Base-by-base conservation (phyloP, 306 rosid genomes). In the Leucaena leucocephala region DNA sequence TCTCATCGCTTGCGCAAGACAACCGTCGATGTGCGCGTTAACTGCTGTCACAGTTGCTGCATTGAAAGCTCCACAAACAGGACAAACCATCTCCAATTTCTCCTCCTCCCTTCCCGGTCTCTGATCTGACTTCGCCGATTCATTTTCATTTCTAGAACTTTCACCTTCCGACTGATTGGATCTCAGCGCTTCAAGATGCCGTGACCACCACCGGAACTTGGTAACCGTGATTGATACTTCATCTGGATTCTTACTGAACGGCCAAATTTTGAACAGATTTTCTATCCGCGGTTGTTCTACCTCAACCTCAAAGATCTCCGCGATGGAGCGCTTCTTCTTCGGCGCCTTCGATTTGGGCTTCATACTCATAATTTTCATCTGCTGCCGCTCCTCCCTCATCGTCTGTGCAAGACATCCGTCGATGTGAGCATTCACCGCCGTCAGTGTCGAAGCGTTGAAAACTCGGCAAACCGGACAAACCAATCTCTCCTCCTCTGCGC, bases 241-340 rank as follows among this genome's bases (percentile, higher is more conserved):
- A 9, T 85, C 84, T 3, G 59, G 75, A 3, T 62, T 50, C 15
- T 54, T 40, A 7, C 43, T 63, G 9, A 80, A 68, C 58, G 80
- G 87, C 79, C 79, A 85, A 17, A 65, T 17, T 69, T 85, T 82
- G 72, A 82, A 15, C 16, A 71, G 61, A 8, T 70, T 75, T 40
- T 78, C 73, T 15, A 77, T 71, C 68, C n/a, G 75, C 14, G 58
- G 78, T n/a, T 76, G 49, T 34, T 52, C 62, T 12, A 58, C 71
- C 50, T 82, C 50, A 0, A 66, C 75, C 68, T 79, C 93, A 63
- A 92, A 94, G 74, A 94, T 94, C 84, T 95, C 98, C 0, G 97
- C 90, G 9, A 95, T 92, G 0, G 98, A 95, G 40, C 97, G 88
- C 85, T 90, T 92, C 88, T 43, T 92, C 88, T 94, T 92, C 2